A percentile compares a stretch with the other conserved stretches of the same genome.
phyloP scores from a whole-genome alignment of 2,329 filamentous ascomycete genomes.

The Sclerotiophoma versabilis region DNA sequence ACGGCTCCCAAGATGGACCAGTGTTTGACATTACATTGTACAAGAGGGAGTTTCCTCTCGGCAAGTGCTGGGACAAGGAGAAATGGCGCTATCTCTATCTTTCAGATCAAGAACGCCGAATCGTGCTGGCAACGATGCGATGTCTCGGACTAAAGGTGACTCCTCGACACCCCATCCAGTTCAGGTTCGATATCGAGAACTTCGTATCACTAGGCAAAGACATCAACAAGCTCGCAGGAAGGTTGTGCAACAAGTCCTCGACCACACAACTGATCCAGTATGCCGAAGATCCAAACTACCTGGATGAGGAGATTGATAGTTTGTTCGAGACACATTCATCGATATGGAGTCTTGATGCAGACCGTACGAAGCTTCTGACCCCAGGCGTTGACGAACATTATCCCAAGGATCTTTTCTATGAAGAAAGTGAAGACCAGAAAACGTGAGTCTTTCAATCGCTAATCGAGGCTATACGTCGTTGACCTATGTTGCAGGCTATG shows the following conservation, averaged over 20 bases:
- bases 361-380: constrained; percentile 1
- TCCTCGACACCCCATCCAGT: neutral
- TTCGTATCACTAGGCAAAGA: constrained; percentile 2
- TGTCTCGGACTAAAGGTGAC: constrained; percentile 6
- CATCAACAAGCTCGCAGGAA: neutral
- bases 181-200: neutral
- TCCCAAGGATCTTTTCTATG: constrained; percentile 6
- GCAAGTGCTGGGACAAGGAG: constrained; percentile 2
- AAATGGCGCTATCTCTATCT: neutral
- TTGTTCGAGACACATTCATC: neutral
- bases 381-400: neutral
- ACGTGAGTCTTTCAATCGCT: neutral
- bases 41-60: neutral
- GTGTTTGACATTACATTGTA: too few relatives aligned
- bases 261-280: neutral
- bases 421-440: constrained; percentile 7
- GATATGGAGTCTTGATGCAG: constrained; percentile 8
- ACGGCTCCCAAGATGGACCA: neutral
- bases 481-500: neutral
- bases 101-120: neutral
- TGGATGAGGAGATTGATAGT: constrained; percentile 7
- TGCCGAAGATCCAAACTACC: constrained; percentile 1
- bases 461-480: neutral
- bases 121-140: constrained; percentile 1
- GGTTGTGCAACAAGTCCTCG: neutral